phyloP scores from a whole-genome alignment of 306 rosid species.

The Lathyrus tuberosus region DNA sequence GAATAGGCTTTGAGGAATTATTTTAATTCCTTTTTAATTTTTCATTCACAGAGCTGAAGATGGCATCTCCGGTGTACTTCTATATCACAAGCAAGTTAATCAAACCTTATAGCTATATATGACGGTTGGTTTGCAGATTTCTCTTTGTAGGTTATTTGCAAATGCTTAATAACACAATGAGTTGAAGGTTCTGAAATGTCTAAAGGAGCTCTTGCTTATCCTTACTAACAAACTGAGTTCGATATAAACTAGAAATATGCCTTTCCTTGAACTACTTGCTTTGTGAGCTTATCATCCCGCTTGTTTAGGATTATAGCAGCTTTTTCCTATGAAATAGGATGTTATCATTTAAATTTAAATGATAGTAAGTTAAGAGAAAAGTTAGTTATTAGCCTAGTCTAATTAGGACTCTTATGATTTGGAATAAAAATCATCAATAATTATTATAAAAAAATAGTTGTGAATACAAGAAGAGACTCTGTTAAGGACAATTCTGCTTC shows the following conservation, averaged over 20 bases:
- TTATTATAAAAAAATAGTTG: no score
- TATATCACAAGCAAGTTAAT: slow-evolving; percentile 99
- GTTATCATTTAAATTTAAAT: no score
- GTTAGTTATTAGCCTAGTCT: no score
- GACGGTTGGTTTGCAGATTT: slow-evolving; percentile 89
- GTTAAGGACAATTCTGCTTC: no score
- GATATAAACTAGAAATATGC: slow-evolving; percentile 27
- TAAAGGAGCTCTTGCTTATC: slow-evolving; percentile 23
- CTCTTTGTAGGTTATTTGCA: slow-evolving; percentile 52
- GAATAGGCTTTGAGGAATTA: slow-evolving; percentile 19
- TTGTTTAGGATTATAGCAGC: neutral
- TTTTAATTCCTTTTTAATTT: slow-evolving; percentile 36
- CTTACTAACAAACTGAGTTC: slow-evolving; percentile 33
- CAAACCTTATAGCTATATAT: slow-evolving; percentile 75
- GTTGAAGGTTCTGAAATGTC: slow-evolving; percentile 35
- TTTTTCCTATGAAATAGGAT: no score
- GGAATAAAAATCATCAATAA: no score
- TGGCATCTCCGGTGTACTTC: slow-evolving; percentile 97
- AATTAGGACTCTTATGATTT: no score
- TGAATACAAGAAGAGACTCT: no score
- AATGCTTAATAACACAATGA: slow-evolving; percentile 44
- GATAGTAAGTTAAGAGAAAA: no score
- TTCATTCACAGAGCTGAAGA: slow-evolving; percentile 76
- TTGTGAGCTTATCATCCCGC: slow-evolving; percentile 12
- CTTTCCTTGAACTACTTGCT: slow-evolving; percentile 24